Conservation (phyloP, 31 red algal species). For the Asparagopsis taxiformis region DNA sequence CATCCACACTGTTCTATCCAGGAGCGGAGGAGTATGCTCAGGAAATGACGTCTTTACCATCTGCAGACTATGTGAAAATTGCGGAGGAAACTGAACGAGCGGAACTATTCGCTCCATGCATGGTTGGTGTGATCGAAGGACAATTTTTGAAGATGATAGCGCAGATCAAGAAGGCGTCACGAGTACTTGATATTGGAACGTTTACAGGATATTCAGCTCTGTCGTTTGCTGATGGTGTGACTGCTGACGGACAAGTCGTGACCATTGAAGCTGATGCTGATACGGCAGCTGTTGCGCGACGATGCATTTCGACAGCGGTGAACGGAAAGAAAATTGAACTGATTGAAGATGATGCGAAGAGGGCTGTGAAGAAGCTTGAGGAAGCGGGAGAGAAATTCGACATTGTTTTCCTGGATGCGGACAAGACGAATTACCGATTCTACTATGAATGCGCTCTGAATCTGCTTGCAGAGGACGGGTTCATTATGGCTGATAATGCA, state of each 20-base stretch:
- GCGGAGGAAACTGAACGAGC: conserved; percentile 54
- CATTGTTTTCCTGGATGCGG: conserved; percentile 82
- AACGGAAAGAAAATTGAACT: conserved; percentile 32
- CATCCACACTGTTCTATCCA: conserved; percentile 46
- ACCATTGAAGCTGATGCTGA: conserved; percentile 65
- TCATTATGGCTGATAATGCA: conserved; percentile 75
- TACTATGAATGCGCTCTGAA: conserved; percentile 64
- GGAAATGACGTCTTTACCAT: conserved; percentile 25
- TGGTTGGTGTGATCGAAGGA: conserved; percentile 70
- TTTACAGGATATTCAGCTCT: conserved; percentile 86
- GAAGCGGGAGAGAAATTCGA: conserved; percentile 55
- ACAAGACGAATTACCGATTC: conserved; percentile 67
- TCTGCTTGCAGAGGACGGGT: conserved; percentile 49
- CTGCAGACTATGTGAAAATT: conserved; percentile 35
- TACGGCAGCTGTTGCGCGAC: conserved; percentile 51
- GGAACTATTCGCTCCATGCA: conserved; percentile 75
- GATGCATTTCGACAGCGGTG: conserved; percentile 29
- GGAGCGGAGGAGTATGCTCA: conserved; percentile 70
- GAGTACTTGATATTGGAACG: conserved; percentile 78
- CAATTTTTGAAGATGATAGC: conserved; percentile 73
- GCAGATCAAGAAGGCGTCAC: conserved; percentile 23
- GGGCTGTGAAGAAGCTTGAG: conserved; percentile 28
- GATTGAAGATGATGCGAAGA: conserved; percentile 39
- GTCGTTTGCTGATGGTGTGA: conserved; percentile 73
- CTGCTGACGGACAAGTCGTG: conserved; percentile 31